phyloP scores from a whole-genome alignment of 768 basidiomycete genomes.

The Tylopilus intermedius region DNA sequence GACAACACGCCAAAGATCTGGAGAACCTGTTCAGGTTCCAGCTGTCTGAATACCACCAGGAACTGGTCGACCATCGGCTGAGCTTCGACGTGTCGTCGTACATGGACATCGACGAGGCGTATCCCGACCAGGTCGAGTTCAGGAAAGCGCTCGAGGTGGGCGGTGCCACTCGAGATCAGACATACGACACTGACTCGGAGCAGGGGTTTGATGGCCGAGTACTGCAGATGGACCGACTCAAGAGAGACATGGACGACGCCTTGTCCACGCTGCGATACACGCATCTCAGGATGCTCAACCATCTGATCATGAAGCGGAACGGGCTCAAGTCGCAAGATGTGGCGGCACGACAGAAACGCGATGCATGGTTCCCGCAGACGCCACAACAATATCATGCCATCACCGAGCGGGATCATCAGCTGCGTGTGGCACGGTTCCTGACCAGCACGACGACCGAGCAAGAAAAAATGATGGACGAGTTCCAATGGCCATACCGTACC shows the following conservation, averaged over 20 bases:
- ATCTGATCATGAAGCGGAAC: conserved; percentile 14
- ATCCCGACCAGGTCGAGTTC: conserved; percentile 25
- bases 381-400: conserved; percentile 28
- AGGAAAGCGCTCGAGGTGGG: conserved; percentile 20
- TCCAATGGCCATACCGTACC: conserved; percentile 49
- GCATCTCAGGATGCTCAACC: conserved; percentile 23
- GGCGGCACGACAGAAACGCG: conserved; percentile 21
- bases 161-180: not conserved
- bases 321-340: conserved; percentile 18
- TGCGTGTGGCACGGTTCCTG: conserved; percentile 50
- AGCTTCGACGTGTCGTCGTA: conserved; percentile 24
- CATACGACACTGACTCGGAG: not conserved
- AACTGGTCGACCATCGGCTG: conserved; percentile 27
- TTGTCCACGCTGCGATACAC: conserved; percentile 29
- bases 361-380: conserved; percentile 32
- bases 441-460: conserved; percentile 22
- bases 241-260: conserved; percentile 26
- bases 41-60: conserved; percentile 29
- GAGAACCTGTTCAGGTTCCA: conserved; percentile 29
- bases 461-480: conserved; percentile 47
- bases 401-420: conserved; percentile 38
- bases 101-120: conserved; percentile 26
- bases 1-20: conserved; percentile 29
- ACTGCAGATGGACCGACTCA: conserved; percentile 17
- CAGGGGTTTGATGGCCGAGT: conserved; percentile 21